Evolutionary conservation across 2,329 filamentous ascomycete genomes (phyloP), one percentile per base, ranked within the genome.

Genomic region (Colletotrichum graminicola): DNA sequence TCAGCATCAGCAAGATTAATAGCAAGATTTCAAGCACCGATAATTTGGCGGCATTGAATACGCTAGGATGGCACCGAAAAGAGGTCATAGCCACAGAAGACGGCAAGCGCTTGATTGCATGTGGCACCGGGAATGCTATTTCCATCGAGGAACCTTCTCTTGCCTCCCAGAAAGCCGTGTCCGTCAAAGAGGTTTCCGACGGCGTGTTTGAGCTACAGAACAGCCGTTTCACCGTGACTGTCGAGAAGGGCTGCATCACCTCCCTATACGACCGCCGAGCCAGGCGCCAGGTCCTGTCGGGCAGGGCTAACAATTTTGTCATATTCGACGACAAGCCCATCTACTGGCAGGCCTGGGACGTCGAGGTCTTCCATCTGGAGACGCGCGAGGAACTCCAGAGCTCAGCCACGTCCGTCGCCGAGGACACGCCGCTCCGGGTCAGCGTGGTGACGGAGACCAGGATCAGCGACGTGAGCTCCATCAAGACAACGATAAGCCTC

Each of bases 301-400:
- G 83, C n/a, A 91, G 90, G 76, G 89, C 87, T 7, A 90, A 89
- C 29, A 90, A 92, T 76, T 82, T 90, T 8, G 90, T 92, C 62
- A 84, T 92, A 23, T 92, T 90, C 75, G 90, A 92, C 74, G 90
- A 92, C 77, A 92, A 92, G 80, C 90, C 90, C 5, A 84, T 92
- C 5, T 91, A 92, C 80, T 92, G 90, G 90, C 90, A 92, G 77
- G 90, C 90, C 0, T 92, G 90, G 90, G 90, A 92, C 76, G 90
- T 92, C 2, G 90, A 92, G 76, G 89, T 92, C 8, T 92, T 87
- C 79, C 90, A 92, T 72, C 83, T 92, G 3, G 84, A 90, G 16
- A 91, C 90, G 0, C 84, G 90, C 21, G 84, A 89, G 74, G 90
- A 91, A 76, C 80, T 92, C 10, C 76, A 81, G 4, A 82, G 85